These are phyloP conservation scores for Tuber indicum DNA, from an alignment of 495 filamentous ascomycete genomes.

Conservation along the genomic window DNA sequence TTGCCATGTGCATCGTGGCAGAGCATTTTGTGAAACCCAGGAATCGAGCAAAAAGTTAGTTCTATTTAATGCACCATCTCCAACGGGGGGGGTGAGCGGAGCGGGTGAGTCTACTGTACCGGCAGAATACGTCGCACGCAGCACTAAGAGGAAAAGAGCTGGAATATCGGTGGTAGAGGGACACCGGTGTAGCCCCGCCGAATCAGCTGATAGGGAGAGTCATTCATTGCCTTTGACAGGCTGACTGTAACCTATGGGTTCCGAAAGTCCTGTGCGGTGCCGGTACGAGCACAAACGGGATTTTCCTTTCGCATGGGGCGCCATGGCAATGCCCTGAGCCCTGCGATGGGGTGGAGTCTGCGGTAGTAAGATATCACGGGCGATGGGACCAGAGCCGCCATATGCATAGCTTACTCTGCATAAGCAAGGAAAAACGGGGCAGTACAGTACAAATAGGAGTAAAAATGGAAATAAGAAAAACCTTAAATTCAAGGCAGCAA, in stretches of 20 bases:
- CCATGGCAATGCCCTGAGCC: neutral
- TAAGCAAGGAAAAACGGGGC: neutral
- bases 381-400: neutral
- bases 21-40: neutral
- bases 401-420: neutral
- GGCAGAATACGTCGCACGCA: neutral
- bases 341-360: neutral
- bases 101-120: neutral
- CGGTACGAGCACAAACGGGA: neutral
- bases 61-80: neutral
- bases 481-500: conserved; percentile 5
- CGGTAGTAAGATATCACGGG: neutral
- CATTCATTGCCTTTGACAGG: neutral
- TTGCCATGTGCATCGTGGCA: neutral
- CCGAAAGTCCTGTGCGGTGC: neutral
- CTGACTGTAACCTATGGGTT: neutral
- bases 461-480: neutral
- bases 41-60: neutral
- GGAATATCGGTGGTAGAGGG: neutral
- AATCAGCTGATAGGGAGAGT: neutral
- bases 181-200: neutral
- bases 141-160: neutral
- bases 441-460: neutral
- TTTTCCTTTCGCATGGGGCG: neutral
- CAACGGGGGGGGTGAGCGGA: neutral